A percentile compares a stretch with the other conserved stretches of the same genome.
Evolutionary conservation across 164 flowering plant genomes (phyloP).

Genomic region (Kingdonia uniflora): DNA sequence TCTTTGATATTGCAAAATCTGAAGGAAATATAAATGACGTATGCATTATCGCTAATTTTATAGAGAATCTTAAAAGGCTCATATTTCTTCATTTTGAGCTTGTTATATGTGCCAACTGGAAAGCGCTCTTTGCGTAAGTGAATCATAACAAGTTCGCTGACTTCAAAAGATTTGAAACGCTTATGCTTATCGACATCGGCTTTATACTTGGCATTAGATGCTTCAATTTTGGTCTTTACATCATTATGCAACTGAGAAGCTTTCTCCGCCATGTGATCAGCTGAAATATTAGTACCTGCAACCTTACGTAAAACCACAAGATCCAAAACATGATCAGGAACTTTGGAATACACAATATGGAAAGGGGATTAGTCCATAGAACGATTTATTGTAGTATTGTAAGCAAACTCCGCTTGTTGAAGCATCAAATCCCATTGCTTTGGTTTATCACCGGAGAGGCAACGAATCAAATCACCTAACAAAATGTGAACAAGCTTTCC

Average conservation of each 20-base stretch:
- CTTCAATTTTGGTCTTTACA: neutral
- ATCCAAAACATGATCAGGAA: neutral
- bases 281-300: neutral
- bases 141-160: neutral
- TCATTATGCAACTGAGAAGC: neutral
- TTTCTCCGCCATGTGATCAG: neutral
- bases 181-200: neutral
- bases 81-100: neutral
- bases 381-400: neutral
- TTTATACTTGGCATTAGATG: constrained; percentile 1
- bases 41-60: neutral
- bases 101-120: neutral
- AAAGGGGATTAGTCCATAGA: neutral
- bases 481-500: no score
- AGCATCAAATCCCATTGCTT: neutral
- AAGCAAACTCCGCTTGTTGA: neutral
- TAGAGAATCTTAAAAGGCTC: neutral
- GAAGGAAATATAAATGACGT: neutral
- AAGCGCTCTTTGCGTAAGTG: neutral
- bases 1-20: neutral
- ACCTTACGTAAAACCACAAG: neutral
- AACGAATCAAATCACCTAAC: neutral
- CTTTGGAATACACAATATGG: neutral
- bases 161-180: neutral
- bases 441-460: neutral